Evolutionary conservation across 352 stramenopile species (phyloP).

Genomic region (Pelagophyceae sp.): DNA sequence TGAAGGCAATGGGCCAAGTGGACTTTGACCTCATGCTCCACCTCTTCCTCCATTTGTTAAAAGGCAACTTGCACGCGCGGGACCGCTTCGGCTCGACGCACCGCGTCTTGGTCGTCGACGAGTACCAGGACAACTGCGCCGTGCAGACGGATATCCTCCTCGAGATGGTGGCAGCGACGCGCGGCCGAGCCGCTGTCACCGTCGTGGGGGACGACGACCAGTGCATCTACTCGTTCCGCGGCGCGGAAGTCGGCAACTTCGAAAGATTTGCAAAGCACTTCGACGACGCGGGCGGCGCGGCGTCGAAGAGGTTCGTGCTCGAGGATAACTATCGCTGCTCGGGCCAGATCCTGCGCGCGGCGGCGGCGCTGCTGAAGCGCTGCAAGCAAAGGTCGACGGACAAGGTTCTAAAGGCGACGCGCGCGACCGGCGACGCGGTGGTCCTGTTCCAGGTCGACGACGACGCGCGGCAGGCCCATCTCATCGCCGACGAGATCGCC

Average conservation of each 20-base stretch:
- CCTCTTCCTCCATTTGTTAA: slow-evolving; percentile 25
- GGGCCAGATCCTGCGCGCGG: slow-evolving; percentile 28
- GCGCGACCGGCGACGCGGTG: slow-evolving; percentile 10
- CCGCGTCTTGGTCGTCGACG: slow-evolving; percentile 32
- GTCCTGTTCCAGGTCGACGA: background rate
- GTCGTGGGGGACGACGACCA: slow-evolving; percentile 39
- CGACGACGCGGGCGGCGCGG: too few species aligned
- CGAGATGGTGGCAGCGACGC: slow-evolving; percentile 20
- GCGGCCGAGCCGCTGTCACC: slow-evolving; percentile 20
- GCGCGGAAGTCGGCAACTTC: slow-evolving; percentile 30
- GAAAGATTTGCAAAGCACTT: slow-evolving; percentile 24
- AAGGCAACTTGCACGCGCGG: slow-evolving; percentile 2
- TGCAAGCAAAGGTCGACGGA: background rate
- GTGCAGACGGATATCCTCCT: slow-evolving; percentile 28
- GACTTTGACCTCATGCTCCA: slow-evolving; percentile 30
- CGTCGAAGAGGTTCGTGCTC: slow-evolving; percentile 18
- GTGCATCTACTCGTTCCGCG: slow-evolving; percentile 33
- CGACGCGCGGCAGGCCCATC: background rate
- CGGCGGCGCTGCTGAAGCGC: slow-evolving; percentile 23
- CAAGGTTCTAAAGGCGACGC: slow-evolving; percentile 27
- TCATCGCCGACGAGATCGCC: background rate
- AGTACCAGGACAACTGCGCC: slow-evolving; percentile 32
- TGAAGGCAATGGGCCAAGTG: slow-evolving; percentile 18
- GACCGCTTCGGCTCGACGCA: slow-evolving; percentile 25
- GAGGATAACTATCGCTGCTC: slow-evolving; percentile 30